Percentiles rank a stretch among this genome's conserved stretches.
Evolutionary conservation across 345 rosid genomes (phyloP).

Genomic region (Populus ilicifolia): DNA sequence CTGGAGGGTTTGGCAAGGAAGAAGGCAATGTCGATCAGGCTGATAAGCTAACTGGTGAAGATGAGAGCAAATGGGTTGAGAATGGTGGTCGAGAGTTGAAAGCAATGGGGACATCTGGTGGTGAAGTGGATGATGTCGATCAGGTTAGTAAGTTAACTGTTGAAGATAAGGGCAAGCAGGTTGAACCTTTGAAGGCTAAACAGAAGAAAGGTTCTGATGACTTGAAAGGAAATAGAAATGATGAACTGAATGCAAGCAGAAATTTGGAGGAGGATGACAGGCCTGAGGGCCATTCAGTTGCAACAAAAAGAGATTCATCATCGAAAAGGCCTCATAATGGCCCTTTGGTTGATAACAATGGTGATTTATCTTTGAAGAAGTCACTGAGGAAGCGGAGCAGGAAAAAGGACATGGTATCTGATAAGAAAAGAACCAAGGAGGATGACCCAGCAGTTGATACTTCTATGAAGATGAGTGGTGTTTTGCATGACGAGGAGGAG

Average conservation of each 20-base stretch:
- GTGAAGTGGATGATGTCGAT: constrained; percentile 32
- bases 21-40: constrained; percentile 32
- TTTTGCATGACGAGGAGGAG: constrained; percentile 64
- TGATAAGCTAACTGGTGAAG: constrained; percentile 35
- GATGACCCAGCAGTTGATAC: constrained; percentile 36
- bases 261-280: constrained; percentile 42
- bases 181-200: constrained; percentile 33
- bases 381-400: constrained; percentile 39
- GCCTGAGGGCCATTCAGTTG: constrained; percentile 26
- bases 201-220: constrained; percentile 34
- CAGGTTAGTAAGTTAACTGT: constrained; percentile 29
- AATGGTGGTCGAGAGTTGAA: constrained; percentile 17
- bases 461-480: constrained; percentile 35
- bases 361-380: constrained; percentile 24
- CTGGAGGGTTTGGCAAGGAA: constrained; percentile 17
- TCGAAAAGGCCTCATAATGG: constrained; percentile 2
- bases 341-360: constrained; percentile 10
- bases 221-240: constrained; percentile 28
- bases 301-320: constrained; percentile 27
- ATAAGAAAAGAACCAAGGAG: constrained; percentile 29
- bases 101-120: constrained; percentile 33
- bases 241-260: constrained; percentile 27
- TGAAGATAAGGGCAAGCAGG: constrained; percentile 37
- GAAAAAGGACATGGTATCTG: constrained; percentile 43
- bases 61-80: constrained; percentile 29